A percentile compares a stretch with the other conserved stretches of the same genome.
Conservation (phyloP, 768 basidiomycete genomes). For the Russula sp. region DNA sequence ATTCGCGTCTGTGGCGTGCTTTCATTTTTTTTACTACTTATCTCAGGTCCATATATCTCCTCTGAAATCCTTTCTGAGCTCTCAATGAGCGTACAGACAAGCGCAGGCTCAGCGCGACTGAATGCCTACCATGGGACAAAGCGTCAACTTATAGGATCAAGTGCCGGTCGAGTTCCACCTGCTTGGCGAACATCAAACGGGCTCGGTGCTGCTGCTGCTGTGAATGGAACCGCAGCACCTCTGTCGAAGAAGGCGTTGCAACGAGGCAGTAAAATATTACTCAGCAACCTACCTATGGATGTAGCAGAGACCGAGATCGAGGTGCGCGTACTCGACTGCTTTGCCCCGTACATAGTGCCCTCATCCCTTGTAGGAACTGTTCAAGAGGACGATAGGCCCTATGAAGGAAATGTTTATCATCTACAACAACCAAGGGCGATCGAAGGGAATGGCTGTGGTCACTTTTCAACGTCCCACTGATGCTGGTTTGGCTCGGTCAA, state of each 20-base stretch:
- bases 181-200: conserved; percentile 18
- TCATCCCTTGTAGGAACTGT: conserved; percentile 49
- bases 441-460: conserved; percentile 79
- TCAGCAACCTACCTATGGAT: conserved; percentile 24
- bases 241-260: conserved; percentile 14
- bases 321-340: conserved; percentile 5
- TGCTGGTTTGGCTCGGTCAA: conserved; percentile 54
- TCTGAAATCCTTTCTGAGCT: background rate
- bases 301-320: conserved; percentile 21
- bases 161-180: conserved; percentile 19
- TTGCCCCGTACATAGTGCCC: background rate
- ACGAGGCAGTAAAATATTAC: conserved; percentile 22
- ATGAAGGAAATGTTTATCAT: conserved; percentile 64
- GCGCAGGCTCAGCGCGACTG: conserved; percentile 15
- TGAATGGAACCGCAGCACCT: conserved; percentile 9
- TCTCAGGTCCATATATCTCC: conserved; percentile 1
- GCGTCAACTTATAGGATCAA: conserved; percentile 20
- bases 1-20: background rate
- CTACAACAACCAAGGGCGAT: conserved; percentile 67
- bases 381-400: conserved; percentile 71
- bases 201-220: background rate
- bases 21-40: background rate
- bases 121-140: conserved; percentile 23
- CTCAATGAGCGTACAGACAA: conserved; percentile 17
- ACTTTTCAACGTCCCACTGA: conserved; percentile 58